Conservation (phyloP, 1,139 yeast species). For the Yamadazyma epiphylla region DNA sequence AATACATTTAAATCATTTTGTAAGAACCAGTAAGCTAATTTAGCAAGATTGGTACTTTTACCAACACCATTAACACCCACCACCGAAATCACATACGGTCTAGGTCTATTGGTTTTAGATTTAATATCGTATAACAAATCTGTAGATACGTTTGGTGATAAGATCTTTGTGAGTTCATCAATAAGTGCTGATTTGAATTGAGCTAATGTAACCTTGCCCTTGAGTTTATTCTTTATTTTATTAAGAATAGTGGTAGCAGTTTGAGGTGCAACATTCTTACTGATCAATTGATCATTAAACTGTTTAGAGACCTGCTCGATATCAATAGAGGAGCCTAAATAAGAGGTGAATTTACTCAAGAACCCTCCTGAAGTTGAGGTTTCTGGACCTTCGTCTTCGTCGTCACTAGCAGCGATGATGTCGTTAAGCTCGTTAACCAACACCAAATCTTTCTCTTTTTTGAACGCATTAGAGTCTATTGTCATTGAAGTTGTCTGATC, state of each 20-base stretch:
- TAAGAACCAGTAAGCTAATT: conserved; percentile 86
- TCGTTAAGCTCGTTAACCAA: conserved; percentile 42
- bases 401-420: conserved; percentile 33
- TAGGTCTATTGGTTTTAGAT: conserved; percentile 25
- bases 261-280: conserved; percentile 42
- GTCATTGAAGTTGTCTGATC: conserved; percentile 15
- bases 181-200: conserved; percentile 56
- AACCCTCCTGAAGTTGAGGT: conserved; percentile 18
- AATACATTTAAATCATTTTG: conserved; percentile 85
- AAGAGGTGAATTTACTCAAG: conserved; percentile 34
- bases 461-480: conserved; percentile 33
- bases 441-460: conserved; percentile 37
- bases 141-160: conserved; percentile 91
- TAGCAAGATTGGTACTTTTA: conserved; percentile 91
- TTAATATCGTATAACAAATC: conserved; percentile 84
- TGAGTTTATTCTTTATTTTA: conserved; percentile 29
- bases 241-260: conserved; percentile 38
- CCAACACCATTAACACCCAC: conserved; percentile 99
- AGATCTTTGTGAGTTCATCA: conserved; percentile 72
- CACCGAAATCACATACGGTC: conserved; percentile 90
- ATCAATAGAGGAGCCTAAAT: conserved; percentile 36
- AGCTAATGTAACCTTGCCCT: conserved; percentile 26
- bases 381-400: conserved; percentile 15
- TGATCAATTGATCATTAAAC: conserved; percentile 39
- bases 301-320: conserved; percentile 39